phyloP scores from a whole-genome alignment of 805 yeast genomes.

The Barnettozyma wickerhamii region DNA sequence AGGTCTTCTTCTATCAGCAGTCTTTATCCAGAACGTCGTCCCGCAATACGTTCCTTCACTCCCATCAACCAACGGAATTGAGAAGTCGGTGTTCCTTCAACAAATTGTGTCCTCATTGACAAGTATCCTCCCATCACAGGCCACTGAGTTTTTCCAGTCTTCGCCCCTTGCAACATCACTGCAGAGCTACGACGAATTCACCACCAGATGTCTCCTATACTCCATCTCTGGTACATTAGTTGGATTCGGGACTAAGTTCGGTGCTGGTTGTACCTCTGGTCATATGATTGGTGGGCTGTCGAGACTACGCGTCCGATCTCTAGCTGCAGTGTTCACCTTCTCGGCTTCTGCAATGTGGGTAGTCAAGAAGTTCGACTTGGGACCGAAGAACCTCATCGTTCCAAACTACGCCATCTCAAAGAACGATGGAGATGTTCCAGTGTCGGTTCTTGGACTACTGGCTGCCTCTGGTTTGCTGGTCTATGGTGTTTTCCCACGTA shows the following conservation, averaged over 20 bases:
- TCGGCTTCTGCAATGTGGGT: conserved; percentile 27
- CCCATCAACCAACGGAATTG: conserved; percentile 4
- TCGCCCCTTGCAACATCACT: too few relatives aligned
- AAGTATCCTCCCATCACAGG: neutral
- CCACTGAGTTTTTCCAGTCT: conserved; percentile 1
- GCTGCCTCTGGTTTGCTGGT: neutral
- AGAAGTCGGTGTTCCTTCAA: neutral
- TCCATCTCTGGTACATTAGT: conserved; percentile 36
- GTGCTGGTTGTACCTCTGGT: conserved; percentile 52
- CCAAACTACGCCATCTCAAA: conserved; percentile 1
- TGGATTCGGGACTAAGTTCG: conserved; percentile 45
- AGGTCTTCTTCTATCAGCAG: conserved; percentile 33
- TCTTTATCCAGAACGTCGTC: conserved; percentile 16
- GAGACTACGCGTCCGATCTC: conserved; percentile 38
- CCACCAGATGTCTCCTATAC: conserved; percentile 1
- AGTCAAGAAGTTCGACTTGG: conserved; percentile 3
- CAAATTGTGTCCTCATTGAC: neutral
- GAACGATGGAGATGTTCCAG: conserved; percentile 1
- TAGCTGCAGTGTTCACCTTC: conserved; percentile 41
- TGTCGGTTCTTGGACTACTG: neutral
- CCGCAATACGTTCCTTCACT: conserved; percentile 29
- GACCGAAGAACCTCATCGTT: neutral
- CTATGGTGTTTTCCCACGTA: conserved; percentile 5
- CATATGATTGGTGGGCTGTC: conserved; percentile 51
- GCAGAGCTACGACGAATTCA: neutral